Evolutionary conservation across 768 basidiomycete species (phyloP).

Genomic region (Naganishia friedmannii): DNA sequence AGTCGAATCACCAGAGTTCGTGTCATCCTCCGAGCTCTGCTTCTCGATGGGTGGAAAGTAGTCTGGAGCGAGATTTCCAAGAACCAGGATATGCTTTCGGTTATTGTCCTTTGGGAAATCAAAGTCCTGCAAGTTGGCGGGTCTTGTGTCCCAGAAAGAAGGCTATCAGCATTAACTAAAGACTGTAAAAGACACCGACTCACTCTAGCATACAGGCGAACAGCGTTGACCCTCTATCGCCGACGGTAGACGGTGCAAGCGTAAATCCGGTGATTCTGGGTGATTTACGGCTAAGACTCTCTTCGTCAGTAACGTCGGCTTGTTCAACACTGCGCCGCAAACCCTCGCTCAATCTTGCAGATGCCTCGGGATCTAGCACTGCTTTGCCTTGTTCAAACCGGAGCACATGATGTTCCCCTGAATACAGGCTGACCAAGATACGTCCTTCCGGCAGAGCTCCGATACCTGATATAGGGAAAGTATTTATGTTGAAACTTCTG

Average conservation of each 20-base stretch:
- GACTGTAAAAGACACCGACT: not conserved
- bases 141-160: not conserved
- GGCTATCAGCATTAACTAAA: not conserved
- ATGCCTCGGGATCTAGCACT: not conserved
- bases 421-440: slow-evolving; percentile 20
- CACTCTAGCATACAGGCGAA: slow-evolving; percentile 16
- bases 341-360: not conserved
- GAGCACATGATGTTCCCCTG: slow-evolving; percentile 14
- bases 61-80: slow-evolving; percentile 11
- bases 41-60: not conserved
- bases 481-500: no score
- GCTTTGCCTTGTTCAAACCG: not conserved
- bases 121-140: slow-evolving; percentile 16
- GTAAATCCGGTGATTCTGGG: slow-evolving; percentile 13
- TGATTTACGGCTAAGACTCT: not conserved
- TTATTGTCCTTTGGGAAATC: slow-evolving; percentile 19
- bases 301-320: not conserved
- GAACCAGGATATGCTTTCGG: slow-evolving; percentile 9
- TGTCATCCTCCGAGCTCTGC: not conserved
- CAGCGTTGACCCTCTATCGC: slow-evolving; percentile 7
- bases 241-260: slow-evolving; percentile 1
- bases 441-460: not conserved
- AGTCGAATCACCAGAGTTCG: not conserved
- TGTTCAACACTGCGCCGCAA: not conserved
- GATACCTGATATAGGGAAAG: no score